Base-by-base conservation (phyloP, 2,329 filamentous ascomycete genomes). In the Teratosphaeria pseudoeucalypti region DNA sequence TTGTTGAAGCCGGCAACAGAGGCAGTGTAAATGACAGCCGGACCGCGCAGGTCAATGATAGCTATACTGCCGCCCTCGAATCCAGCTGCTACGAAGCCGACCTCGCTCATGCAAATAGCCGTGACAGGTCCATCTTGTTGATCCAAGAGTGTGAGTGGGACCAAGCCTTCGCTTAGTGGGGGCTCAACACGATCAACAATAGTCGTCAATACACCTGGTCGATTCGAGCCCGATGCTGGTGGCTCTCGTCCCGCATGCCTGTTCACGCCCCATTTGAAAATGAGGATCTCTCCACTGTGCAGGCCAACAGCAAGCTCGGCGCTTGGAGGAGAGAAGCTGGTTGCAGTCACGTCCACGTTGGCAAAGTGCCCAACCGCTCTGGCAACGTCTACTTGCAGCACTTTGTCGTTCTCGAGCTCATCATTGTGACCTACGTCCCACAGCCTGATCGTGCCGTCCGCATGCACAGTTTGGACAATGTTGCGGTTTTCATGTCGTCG, bases 381-480 rank as follows among this genome's bases (percentile, higher is more conserved):
- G 6, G 89, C 87, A 43, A 97, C 79, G 68, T 99, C 92, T 6
- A 95, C 85, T 75, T 99, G 92, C 27, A 97, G 77, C 57, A 90
- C 81, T 3, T 80, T 79, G 12, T 84, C 81, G 68, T 97, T 97
- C 73, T 99, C 94, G 56, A 99, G 88, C 68, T 96, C 90, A 70
- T 99, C 94, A 14, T 85, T 89, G 68, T 95, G 89, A 0, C 94
- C 94, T 23, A 87, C 84, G 73, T 99, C 94, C 91, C 92, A 99
- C 6, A 97, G 78, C 34, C 92, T 82, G n/a, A 99, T 80, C 0
- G 89, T 95, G 57, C 92, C 90, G 73, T 99, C 94, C 2, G 87
- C 90, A 72, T 99, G 92, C 0, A 90, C 87, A 4, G 89, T 90
- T 62, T 92, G 88, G 6, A 96, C 82, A 53, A 97, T 83, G 60